Base-by-base conservation (phyloP, 805 yeast genomes). In the Teunomyces panamensis region DNA sequence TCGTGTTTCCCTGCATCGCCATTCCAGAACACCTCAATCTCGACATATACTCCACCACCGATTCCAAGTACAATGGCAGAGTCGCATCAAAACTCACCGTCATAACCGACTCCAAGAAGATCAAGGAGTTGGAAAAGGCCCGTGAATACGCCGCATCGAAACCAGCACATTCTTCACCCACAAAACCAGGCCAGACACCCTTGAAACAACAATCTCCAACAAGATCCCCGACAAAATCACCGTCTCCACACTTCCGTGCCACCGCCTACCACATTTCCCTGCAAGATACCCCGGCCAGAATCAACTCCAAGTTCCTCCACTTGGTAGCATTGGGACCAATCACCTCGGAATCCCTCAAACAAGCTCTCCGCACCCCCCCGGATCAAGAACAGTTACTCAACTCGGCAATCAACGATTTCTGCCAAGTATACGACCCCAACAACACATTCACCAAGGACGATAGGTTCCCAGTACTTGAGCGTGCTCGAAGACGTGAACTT, bases 321-420 rank as follows among this genome's bases (percentile, higher is more conserved):
- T 58, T 74, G 24, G 55, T 79, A 32, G 79, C 84, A 1, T 58
- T 79, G 36, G 83, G 81, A 1, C 81, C 83, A 2, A 59, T 64
- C 13, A 56, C 77, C 0, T 51, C 59, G 1, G 53, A 57, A 2
- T 62, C 62, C 1, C 53, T 79, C 9, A 49, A 63, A 7, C 51
- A 53, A 11, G 37, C 42, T 3, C 43, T 53, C 34, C 42, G 42
- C 29, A 35, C 39, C 20, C 43, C 45, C 27, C 29, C 57, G 62
- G 64, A 64, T 43, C 49, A 63, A 20, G 16, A 10, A 20, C 29
- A 6, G 28, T 16, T 26, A 16, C 32, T 58, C 3, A 46, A 57
- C 16, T 46, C 50, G 4, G 74, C 67, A 11, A 45, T 56, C 45
- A 54, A 66, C 56, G 48, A 64, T 47, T 73, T 60, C 34, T 53